Conservation (phyloP, 345 rosid species). For the Acer negundo region DNA sequence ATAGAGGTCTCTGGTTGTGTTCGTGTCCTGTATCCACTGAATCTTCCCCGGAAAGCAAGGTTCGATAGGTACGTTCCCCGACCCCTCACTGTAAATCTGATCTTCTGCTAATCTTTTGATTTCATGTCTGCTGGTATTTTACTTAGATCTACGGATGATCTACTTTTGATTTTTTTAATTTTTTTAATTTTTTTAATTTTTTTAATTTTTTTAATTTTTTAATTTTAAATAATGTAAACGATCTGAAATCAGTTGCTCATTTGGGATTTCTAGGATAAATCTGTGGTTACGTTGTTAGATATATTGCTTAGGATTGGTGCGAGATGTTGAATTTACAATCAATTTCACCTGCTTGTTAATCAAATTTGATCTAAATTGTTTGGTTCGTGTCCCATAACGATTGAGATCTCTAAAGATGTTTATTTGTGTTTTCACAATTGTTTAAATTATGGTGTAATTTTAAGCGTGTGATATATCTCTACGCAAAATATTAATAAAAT, state of each 20-base stretch:
- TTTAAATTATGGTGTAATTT: neutral
- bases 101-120: neutral
- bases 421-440: neutral
- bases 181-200: neutral
- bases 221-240: neutral
- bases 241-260: neutral
- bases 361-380: neutral
- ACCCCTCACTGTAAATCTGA: neutral
- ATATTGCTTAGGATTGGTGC: neutral
- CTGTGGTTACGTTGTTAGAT: neutral
- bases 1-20: neutral
- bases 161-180: neutral
- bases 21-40: neutral
- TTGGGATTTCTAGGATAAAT: conserved; percentile 5
- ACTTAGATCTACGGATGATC: neutral
- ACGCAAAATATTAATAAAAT: neutral
- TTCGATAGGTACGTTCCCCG: neutral
- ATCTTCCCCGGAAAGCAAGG: neutral
- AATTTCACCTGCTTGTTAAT: neutral
- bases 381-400: neutral
- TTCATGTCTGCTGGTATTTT: neutral
- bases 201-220: too few relatives aligned
- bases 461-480: neutral
- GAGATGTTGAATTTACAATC: neutral
- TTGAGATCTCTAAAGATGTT: conserved; percentile 4